These are phyloP conservation scores for Gentiana dahurica DNA, from an alignment of 257 asterid genomes.

Conservation along the genomic window DNA sequence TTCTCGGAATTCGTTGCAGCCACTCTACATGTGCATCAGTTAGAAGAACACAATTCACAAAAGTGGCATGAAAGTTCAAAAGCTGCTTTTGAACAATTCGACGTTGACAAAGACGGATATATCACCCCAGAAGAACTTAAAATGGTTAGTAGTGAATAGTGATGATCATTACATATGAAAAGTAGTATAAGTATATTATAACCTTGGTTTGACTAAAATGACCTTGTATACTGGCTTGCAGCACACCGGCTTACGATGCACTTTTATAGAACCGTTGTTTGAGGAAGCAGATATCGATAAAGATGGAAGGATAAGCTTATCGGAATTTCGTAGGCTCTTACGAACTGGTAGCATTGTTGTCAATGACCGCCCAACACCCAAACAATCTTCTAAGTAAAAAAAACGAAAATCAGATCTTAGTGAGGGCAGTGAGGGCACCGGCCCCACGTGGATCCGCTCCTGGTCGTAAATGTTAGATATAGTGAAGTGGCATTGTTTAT, in stretches of 20 bases:
- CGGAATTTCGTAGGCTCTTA: slow-evolving; percentile 86
- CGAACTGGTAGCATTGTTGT: slow-evolving; percentile 74
- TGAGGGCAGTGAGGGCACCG: too few species aligned
- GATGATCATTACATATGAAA: too few species aligned
- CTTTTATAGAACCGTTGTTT: slow-evolving; percentile 61
- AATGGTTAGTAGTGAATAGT: slow-evolving; percentile 43
- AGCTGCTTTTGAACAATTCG: slow-evolving; percentile 89
- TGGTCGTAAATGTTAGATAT: too few species aligned
- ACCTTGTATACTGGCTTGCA: slow-evolving; percentile 16
- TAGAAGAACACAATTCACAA: slow-evolving; percentile 78
- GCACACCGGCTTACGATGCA: slow-evolving; percentile 78
- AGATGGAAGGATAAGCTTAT: slow-evolving; percentile 88
- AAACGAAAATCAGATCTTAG: too few species aligned
- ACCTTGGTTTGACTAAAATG: too few species aligned
- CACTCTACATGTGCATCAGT: slow-evolving; percentile 83
- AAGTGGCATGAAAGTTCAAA: slow-evolving; percentile 80
- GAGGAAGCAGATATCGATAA: slow-evolving; percentile 97
- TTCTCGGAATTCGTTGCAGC: slow-evolving; percentile 97
- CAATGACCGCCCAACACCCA: slow-evolving; percentile 21
- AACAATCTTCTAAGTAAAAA: slow-evolving; percentile 11
- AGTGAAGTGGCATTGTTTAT: too few species aligned
- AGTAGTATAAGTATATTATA: background rate
- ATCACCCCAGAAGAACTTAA: slow-evolving; percentile 88
- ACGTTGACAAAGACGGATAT: slow-evolving; percentile 82
- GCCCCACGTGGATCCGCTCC: too few species aligned